Evolutionary conservation across 2,329 filamentous ascomycete genomes (phyloP).

Genomic region (Pseudovirgaria hyperparasitica): DNA sequence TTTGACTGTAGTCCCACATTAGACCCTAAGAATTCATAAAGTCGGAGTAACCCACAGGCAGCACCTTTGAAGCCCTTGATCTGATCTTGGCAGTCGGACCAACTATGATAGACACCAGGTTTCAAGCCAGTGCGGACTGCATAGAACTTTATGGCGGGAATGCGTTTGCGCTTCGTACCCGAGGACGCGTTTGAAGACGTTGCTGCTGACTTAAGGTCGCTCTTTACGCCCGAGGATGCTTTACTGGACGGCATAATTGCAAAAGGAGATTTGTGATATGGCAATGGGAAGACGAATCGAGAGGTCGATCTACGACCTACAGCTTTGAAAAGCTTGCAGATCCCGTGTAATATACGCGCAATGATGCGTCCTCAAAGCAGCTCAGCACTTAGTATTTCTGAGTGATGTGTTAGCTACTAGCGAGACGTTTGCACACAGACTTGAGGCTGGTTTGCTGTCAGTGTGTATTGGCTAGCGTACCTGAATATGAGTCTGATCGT

Average conservation of each 20-base stretch:
- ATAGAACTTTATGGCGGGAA: constrained; percentile 44
- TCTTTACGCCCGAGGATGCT: no score
- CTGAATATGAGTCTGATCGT: no score
- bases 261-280: neutral
- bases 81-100: constrained; percentile 49
- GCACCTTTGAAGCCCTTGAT: constrained; percentile 44
- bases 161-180: constrained; percentile 44
- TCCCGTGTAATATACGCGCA: no score
- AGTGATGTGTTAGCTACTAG: no score
- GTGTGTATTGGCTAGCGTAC: no score
- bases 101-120: constrained; percentile 51
- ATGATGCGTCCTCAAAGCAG: no score
- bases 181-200: constrained; percentile 17
- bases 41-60: constrained; percentile 16
- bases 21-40: constrained; percentile 3
- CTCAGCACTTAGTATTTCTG: no score
- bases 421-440: no score
- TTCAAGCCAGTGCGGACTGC: constrained; percentile 47
- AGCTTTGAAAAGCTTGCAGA: neutral
- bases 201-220: constrained; percentile 10
- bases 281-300: neutral
- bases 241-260: no score
- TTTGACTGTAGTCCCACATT: constrained; percentile 49
- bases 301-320: neutral
- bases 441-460: no score